Conservation (phyloP, 2,329 filamentous ascomycete genomes). For the Cercospora sp. region DNA sequence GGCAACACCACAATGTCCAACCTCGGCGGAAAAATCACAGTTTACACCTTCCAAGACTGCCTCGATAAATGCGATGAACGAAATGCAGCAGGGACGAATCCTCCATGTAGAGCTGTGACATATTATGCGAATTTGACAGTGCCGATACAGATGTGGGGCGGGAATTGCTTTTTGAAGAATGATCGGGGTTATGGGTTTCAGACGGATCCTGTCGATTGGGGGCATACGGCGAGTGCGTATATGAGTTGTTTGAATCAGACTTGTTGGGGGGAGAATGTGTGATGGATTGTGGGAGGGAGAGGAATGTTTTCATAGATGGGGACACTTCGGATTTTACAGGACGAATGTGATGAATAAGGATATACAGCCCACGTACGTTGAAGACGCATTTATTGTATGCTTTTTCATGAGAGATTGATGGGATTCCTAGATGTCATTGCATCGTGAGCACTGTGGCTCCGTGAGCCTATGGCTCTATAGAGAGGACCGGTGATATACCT, state of each 20-base stretch:
- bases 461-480: no score
- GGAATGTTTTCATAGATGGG: no score
- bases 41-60: slow-evolving; percentile 19
- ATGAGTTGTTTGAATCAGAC: slow-evolving; percentile 18
- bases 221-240: slow-evolving; percentile 20
- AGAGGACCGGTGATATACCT: no score
- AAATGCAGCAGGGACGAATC: slow-evolving; percentile 8
- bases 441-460: no score
- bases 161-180: slow-evolving; percentile 27
- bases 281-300: not conserved
- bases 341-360: not conserved
- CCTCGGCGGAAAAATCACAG: slow-evolving; percentile 16
- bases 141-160: slow-evolving; percentile 17
- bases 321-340: not conserved
- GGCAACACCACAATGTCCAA: slow-evolving; percentile 17
- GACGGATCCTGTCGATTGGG: slow-evolving; percentile 17
- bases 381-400: no score
- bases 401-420: no score
- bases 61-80: slow-evolving; percentile 18
- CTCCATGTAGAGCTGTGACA: slow-evolving; percentile 18
- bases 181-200: slow-evolving; percentile 13
- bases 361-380: not conserved
- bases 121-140: slow-evolving; percentile 21
- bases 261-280: slow-evolving; percentile 12
- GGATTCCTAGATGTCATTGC: no score